Percentiles rank a stretch among this genome's conserved stretches.
These are phyloP conservation scores for Cardiospermum halicacabum DNA, from an alignment of 345 rosid species.

Conservation along the genomic window DNA sequence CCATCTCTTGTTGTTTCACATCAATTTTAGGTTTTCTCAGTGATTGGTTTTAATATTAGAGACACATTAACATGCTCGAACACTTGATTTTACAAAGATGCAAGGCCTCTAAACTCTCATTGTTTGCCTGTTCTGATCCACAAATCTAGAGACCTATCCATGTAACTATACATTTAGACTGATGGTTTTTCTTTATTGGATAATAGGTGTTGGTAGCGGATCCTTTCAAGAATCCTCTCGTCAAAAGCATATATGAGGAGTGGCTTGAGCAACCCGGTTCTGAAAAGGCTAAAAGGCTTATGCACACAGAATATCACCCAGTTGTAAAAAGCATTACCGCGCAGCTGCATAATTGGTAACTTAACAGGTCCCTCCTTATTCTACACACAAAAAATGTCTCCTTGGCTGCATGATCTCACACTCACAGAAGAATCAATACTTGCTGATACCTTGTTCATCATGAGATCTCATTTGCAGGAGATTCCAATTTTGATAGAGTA, in stretches of 20 bases:
- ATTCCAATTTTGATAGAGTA: slow-evolving; percentile 39
- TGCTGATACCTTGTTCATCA: not conserved
- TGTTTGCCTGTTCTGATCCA: not conserved
- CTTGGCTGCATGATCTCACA: slow-evolving; percentile 3
- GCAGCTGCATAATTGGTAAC: slow-evolving; percentile 82
- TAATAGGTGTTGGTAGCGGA: slow-evolving; percentile 52
- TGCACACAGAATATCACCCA: slow-evolving; percentile 89
- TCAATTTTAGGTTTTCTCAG: not conserved
- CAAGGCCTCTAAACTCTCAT: not conserved
- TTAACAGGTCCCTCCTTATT: not conserved
- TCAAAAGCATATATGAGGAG: slow-evolving; percentile 59
- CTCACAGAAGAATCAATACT: not conserved
- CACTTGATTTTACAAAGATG: not conserved
- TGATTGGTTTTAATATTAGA: not conserved
- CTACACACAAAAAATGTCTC: not conserved
- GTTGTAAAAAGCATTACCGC: slow-evolving; percentile 67
- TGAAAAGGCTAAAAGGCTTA: slow-evolving; percentile 52
- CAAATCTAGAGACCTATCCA: not conserved
- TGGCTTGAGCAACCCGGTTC: slow-evolving; percentile 94
- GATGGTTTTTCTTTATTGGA: not conserved
- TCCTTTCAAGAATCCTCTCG: slow-evolving; percentile 71
- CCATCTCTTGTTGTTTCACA: not conserved
- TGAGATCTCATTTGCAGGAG: slow-evolving; percentile 11
- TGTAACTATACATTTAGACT: not conserved
- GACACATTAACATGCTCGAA: not conserved